Percentiles rank a stretch among this genome's conserved stretches.
These are phyloP conservation scores for Mycena belliarum DNA, from an alignment of 768 basidiomycete species.

Conservation along the genomic window DNA sequence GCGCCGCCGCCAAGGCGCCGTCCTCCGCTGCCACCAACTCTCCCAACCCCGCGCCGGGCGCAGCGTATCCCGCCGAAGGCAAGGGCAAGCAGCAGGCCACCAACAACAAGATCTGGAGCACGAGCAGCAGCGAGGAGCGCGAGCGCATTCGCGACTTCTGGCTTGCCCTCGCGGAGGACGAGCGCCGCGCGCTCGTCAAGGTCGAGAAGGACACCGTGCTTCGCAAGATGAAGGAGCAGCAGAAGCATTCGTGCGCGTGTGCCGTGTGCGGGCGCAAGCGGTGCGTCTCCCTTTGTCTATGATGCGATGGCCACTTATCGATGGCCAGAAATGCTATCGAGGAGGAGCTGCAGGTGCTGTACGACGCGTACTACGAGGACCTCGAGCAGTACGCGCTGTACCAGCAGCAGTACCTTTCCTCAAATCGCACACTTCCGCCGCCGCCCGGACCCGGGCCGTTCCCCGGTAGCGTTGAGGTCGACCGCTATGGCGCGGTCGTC, in stretches of 20 bases:
- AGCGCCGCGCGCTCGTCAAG: conserved; percentile 89
- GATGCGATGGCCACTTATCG: background rate
- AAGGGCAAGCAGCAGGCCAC: background rate
- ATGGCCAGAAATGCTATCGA: too few relatives aligned
- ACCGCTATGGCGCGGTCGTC: conserved; percentile 82
- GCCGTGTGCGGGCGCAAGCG: conserved; percentile 97
- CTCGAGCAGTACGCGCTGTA: conserved; percentile 98
- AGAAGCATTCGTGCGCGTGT: conserved; percentile 94
- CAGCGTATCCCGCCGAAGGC: conserved; percentile 28
- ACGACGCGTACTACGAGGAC: conserved; percentile 99
- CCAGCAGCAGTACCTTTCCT: conserved; percentile 93
- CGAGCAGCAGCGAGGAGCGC: conserved; percentile 87
- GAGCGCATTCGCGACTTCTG: conserved; percentile 99
- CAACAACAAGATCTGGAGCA: conserved; percentile 91
- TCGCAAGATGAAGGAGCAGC: conserved; percentile 99
- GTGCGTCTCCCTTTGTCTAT: conserved; percentile 46
- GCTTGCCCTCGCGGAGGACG: conserved; percentile 89
- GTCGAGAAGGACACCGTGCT: conserved; percentile 98
- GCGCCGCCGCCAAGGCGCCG: conserved; percentile 51
- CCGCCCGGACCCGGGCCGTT: conserved; percentile 97
- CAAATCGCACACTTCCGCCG: conserved; percentile 85
- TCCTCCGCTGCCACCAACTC: conserved; percentile 31
- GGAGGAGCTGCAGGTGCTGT: conserved; percentile 99
- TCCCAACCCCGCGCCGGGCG: too few relatives aligned
- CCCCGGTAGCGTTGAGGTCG: conserved; percentile 95